A percentile compares a stretch with the other conserved stretches of the same genome.
Conservation (phyloP, 495 filamentous ascomycete species). For the Aspergillus hancockii region DNA sequence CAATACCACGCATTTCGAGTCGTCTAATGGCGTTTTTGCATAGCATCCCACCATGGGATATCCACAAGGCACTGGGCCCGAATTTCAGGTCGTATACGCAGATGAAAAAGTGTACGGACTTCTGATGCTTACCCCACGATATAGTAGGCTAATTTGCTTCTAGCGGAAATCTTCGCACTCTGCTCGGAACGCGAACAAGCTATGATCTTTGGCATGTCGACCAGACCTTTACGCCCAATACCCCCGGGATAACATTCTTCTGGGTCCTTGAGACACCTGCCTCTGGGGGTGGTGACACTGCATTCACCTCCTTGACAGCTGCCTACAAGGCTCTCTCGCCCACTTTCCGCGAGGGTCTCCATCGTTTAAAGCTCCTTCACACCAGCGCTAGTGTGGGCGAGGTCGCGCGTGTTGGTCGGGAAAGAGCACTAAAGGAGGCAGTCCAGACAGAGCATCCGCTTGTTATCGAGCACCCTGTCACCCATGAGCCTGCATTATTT, state of each 20-base stretch:
- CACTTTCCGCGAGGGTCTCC: slow-evolving; percentile 10
- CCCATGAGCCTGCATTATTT: slow-evolving; percentile 13
- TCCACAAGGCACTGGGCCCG: slow-evolving; percentile 13
- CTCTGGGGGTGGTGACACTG: slow-evolving; percentile 15
- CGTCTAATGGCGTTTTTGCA: neutral
- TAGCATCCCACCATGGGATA: slow-evolving; percentile 18
- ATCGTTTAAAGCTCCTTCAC: slow-evolving; percentile 11
- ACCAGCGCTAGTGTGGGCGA: slow-evolving; percentile 16
- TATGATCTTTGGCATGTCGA: slow-evolving; percentile 18
- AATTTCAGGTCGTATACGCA: slow-evolving; percentile 14
- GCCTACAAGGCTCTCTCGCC: slow-evolving; percentile 14
- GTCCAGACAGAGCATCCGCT: slow-evolving; percentile 16
- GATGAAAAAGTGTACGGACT: slow-evolving; percentile 15
- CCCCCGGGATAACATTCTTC: slow-evolving; percentile 12
- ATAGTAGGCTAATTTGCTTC: neutral
- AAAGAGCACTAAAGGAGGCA: slow-evolving; percentile 15
- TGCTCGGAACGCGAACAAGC: slow-evolving; percentile 16
- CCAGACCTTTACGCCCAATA: slow-evolving; percentile 16
- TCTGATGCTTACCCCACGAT: neutral
- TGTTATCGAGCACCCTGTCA: slow-evolving; percentile 13
- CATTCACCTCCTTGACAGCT: slow-evolving; percentile 12
- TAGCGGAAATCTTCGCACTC: slow-evolving; percentile 12
- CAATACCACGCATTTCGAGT: neutral
- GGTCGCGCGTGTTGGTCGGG: slow-evolving; percentile 12
- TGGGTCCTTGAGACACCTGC: slow-evolving; percentile 13